Conservation (phyloP, 164 flowering plant genomes). For the Pachysandra terminalis region DNA sequence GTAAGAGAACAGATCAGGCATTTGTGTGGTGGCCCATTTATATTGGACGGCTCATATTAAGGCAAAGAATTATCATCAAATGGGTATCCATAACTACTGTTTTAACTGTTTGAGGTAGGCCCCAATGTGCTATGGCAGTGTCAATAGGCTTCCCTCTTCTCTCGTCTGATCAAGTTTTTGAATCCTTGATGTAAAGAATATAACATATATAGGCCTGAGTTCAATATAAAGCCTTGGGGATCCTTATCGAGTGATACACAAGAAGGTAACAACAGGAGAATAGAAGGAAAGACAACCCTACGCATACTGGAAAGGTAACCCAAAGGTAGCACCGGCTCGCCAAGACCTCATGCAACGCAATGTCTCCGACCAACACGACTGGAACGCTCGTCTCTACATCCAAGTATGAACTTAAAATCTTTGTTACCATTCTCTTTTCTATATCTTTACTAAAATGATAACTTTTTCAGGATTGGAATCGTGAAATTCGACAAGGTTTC, state of each 20-base stretch:
- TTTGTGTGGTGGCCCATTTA: too few relatives aligned
- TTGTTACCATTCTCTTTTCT: background rate
- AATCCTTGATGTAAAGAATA: too few relatives aligned
- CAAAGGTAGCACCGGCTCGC: constrained; percentile 28
- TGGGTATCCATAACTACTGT: too few relatives aligned
- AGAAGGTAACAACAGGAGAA: constrained; percentile 35
- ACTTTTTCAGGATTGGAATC: constrained; percentile 26
- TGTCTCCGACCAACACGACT: constrained; percentile 25
- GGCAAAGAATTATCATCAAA: too few relatives aligned
- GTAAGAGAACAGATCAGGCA: too few relatives aligned
- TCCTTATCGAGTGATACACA: constrained; percentile 22
- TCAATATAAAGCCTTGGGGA: constrained; percentile 40
- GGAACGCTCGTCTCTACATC: constrained; percentile 34
- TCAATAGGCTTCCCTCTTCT: too few relatives aligned
- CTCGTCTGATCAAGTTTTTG: too few relatives aligned
- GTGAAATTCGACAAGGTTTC: constrained; percentile 26
- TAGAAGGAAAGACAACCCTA: constrained; percentile 48
- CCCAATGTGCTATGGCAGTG: too few relatives aligned
- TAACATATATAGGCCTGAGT: constrained; percentile 54
- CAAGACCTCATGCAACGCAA: constrained; percentile 39
- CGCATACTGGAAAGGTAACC: constrained; percentile 53
- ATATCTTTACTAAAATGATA: background rate
- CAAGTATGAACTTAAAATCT: constrained; percentile 24
- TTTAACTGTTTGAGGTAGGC: too few relatives aligned
- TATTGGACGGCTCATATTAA: too few relatives aligned